Evolutionary conservation across 345 rosid species (phyloP).

Genomic region (Eucalyptus victrix): DNA sequence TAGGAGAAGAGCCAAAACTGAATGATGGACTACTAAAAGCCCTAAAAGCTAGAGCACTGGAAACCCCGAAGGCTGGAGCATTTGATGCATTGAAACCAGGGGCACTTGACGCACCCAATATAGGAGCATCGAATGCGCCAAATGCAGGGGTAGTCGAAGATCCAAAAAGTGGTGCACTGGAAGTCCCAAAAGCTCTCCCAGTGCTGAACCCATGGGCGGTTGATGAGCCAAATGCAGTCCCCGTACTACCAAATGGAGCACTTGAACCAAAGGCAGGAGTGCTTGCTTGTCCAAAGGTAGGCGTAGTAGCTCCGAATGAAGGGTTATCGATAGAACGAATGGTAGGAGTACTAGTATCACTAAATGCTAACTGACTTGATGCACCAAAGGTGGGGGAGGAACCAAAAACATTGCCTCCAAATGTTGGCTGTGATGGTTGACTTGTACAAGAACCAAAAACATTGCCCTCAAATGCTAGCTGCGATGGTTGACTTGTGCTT

Average conservation of each 20-base stretch:
- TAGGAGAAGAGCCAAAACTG: too few relatives aligned
- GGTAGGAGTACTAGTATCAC: background rate
- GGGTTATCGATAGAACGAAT: background rate
- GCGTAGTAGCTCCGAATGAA: background rate
- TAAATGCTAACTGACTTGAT: conserved; percentile 5
- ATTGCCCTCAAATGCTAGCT: too few relatives aligned
- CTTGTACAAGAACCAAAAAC: too few relatives aligned
- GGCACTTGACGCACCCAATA: conserved; percentile 30
- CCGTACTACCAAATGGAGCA: conserved; percentile 28
- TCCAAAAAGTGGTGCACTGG: conserved; percentile 39
- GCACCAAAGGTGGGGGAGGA: conserved; percentile 21
- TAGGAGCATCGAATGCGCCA: conserved; percentile 15
- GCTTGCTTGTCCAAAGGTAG: background rate
- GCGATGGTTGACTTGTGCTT: too few relatives aligned
- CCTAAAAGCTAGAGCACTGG: too few relatives aligned
- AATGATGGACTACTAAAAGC: too few relatives aligned
- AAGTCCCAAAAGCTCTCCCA: conserved; percentile 31
- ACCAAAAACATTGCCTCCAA: conserved; percentile 48
- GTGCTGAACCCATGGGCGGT: conserved; percentile 25
- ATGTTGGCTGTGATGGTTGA: conserved; percentile 16
- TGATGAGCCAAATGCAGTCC: conserved; percentile 33
- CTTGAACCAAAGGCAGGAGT: conserved; percentile 29
- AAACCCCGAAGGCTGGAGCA: too few relatives aligned
- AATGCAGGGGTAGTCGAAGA: conserved; percentile 24
- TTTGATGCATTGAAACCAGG: conserved; percentile 3